These are phyloP conservation scores for Chlorella sorokiniana DNA, from an alignment of 139 green algal genomes.

Conservation along the genomic window DNA sequence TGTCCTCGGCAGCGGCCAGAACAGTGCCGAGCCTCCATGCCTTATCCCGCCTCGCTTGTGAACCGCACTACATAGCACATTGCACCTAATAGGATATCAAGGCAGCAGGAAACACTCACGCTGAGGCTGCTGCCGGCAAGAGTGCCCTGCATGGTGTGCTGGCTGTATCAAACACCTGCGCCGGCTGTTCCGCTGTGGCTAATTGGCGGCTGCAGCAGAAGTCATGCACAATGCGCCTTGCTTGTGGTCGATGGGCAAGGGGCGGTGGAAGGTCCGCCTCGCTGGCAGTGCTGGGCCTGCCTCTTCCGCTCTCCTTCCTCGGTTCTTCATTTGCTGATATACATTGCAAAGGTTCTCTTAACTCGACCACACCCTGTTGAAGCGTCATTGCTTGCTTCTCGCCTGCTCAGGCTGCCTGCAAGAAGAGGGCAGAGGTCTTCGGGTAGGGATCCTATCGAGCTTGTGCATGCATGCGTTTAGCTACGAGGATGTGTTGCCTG, in stretches of 20 bases:
- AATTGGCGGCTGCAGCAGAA: not conserved
- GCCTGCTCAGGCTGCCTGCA: too few relatives aligned
- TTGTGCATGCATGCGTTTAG: too few relatives aligned
- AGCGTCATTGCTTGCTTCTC: too few relatives aligned
- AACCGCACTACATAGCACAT: not conserved
- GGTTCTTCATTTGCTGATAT: not conserved
- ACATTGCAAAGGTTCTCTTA: not conserved
- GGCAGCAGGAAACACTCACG: not conserved
- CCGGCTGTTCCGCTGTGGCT: not conserved
- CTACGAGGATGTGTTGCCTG: too few relatives aligned
- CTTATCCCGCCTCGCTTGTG: not conserved
- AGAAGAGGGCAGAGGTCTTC: too few relatives aligned
- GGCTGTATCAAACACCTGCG: not conserved
- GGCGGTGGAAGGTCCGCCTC: not conserved
- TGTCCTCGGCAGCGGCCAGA: too few relatives aligned
- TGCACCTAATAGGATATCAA: not conserved
- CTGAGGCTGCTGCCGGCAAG: not conserved
- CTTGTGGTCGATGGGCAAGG: not conserved
- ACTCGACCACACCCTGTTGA: too few relatives aligned
- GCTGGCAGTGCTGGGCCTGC: not conserved
- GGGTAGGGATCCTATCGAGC: too few relatives aligned
- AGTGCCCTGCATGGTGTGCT: slow-evolving; percentile 10
- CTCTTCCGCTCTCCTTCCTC: too few relatives aligned
- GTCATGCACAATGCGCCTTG: not conserved
- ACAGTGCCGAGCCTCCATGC: not conserved